Percentiles rank a stretch among this genome's conserved stretches.
phyloP scores from a whole-genome alignment of 345 rosid genomes.

The Sonneratia alba region DNA sequence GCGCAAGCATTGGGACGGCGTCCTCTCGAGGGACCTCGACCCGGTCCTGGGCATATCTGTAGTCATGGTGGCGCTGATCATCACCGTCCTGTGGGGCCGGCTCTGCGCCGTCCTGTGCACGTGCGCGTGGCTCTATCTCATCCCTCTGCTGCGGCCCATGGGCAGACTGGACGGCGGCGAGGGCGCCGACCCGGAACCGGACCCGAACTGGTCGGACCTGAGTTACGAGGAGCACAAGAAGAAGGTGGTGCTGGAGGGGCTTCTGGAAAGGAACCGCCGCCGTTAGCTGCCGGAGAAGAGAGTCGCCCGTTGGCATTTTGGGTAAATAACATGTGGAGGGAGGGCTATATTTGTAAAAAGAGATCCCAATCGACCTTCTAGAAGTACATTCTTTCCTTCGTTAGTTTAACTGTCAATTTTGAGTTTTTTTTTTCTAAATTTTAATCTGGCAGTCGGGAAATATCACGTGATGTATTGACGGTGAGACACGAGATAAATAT shows the following conservation, averaged over 20 bases:
- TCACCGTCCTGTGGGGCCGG: constrained; percentile 51
- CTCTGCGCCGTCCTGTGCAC: constrained; percentile 58
- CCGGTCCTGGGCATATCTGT: constrained; percentile 48
- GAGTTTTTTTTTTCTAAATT: neutral
- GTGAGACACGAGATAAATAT: no score
- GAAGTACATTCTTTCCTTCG: neutral
- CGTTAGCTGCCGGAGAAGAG: neutral
- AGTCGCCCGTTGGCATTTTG: constrained; percentile 7
- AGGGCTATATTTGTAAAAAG: neutral
- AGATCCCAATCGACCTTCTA: neutral
- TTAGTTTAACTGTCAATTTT: neutral
- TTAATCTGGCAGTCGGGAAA: neutral
- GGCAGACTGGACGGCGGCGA: neutral
- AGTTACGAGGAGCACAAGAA: constrained; percentile 41
- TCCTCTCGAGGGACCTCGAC: constrained; percentile 14
- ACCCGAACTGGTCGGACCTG: constrained; percentile 14
- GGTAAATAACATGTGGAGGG: constrained; percentile 6
- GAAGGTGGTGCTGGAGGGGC: constrained; percentile 63
- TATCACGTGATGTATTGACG: neutral
- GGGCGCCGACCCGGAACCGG: neutral
- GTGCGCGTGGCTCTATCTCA: constrained; percentile 45
- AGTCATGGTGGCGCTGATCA: constrained; percentile 38
- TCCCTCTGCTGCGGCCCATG: constrained; percentile 27
- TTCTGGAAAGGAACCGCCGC: constrained; percentile 52
- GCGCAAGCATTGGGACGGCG: neutral